Evolutionary conservation across 2,329 filamentous ascomycete genomes (phyloP), one percentile per base, ranked within the genome.

Genomic region (Xylaria sp.): DNA sequence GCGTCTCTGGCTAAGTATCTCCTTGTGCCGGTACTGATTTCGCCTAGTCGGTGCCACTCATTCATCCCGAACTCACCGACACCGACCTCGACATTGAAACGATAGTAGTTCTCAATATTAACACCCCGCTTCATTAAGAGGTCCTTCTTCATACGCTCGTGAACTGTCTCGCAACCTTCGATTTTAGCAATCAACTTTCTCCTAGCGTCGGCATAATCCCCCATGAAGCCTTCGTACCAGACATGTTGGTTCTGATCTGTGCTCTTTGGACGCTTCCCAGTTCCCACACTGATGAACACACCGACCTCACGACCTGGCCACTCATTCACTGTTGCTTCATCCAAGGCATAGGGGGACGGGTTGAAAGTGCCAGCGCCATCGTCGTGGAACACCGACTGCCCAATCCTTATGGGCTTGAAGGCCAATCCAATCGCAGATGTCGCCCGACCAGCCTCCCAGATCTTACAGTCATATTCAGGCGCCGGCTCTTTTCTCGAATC

Each of bases 31-130:
- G 92, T 97, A 79, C 92, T 97, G 78, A 99, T 98, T 54, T 97
- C 94, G 25, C 91, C 90, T n/a, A 98, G 80, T 3, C 93, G 87
- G 70, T 92, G 87, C 95, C 95, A 99, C 75, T 98, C 95, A 73
- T 98, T 99, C 93, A 99, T 98, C 53, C 91, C 94, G 74, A 97
- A 98, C 73, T 98, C 95, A 54, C 94, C 93, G 3, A 98, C 93
- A 1, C 94, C 95, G 15, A 97, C 89, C 73, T 98, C 93, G 40
- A 98, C 95, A 67, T 99, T 99, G n/a, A 98, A 81, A 7, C 95
- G 90, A 75, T 93, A 96, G 79, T 99, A 99, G 74, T 96, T 92
- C 60, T 97, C 93, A 53, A 87, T 85, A 70, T 90, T 93, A 62
- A 98, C 91, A 25, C 90, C 87, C 33, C 93, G 87, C 74, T 88